Evolutionary conservation across 495 filamentous ascomycete genomes (phyloP).

Genomic region (Talaromyces stipitatus): DNA sequence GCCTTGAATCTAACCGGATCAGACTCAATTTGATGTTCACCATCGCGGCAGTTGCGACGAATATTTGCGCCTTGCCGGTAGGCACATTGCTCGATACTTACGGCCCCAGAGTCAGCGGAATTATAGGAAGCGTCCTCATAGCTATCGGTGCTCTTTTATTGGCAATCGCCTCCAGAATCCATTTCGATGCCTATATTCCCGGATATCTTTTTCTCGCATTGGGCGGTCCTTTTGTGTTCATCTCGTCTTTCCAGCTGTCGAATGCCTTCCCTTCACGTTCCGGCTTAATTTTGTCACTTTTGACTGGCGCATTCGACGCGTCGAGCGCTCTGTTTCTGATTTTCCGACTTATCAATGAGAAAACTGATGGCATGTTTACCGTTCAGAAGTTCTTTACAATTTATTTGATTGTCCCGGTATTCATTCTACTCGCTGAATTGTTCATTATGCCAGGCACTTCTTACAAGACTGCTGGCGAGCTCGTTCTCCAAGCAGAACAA

Average conservation of each 20-base stretch:
- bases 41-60: conserved; percentile 78
- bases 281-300: conserved; percentile 72
- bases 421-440: conserved; percentile 63
- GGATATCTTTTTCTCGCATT: conserved; percentile 79
- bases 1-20: conserved; percentile 5
- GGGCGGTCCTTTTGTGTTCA: conserved; percentile 86
- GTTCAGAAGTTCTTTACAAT: conserved; percentile 65
- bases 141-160: conserved; percentile 62
- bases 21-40: conserved; percentile 90
- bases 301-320: conserved; percentile 87
- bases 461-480: conserved; percentile 83
- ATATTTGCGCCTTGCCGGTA: conserved; percentile 73
- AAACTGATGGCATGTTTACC: conserved; percentile 50
- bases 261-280: conserved; percentile 85
- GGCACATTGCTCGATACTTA: conserved; percentile 80
- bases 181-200: conserved; percentile 67
- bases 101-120: conserved; percentile 68
- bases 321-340: conserved; percentile 81
- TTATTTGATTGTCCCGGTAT: conserved; percentile 67
- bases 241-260: conserved; percentile 85
- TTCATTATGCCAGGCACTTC: conserved; percentile 70
- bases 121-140: conserved; percentile 64
- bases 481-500: conserved; percentile 63
- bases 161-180: conserved; percentile 53
- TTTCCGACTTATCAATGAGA: conserved; percentile 71